Evolutionary conservation across 768 basidiomycete genomes (phyloP).

Genomic region (Rhizopogon vulgaris): DNA sequence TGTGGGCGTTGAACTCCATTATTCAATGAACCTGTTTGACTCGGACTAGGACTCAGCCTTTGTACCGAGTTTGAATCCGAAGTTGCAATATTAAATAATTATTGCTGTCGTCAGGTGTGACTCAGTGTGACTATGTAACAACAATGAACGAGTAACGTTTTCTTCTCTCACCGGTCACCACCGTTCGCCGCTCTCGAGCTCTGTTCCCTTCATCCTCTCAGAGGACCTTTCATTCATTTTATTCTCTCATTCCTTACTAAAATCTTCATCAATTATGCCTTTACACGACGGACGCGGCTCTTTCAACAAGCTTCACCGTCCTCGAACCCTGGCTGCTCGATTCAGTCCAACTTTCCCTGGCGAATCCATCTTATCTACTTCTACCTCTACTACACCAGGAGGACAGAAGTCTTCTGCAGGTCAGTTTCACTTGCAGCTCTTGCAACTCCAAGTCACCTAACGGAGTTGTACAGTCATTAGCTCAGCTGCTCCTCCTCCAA

Average conservation of each 20-base stretch:
- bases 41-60: no score
- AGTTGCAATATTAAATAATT: no score
- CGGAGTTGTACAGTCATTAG: neutral
- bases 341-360: neutral
- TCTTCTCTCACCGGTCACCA: neutral
- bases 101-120: neutral
- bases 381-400: neutral
- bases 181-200: neutral
- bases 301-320: constrained; percentile 5
- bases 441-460: constrained; percentile 3
- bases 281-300: constrained; percentile 12
- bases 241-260: constrained; percentile 16
- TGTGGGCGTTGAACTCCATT: no score
- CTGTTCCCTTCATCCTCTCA: neutral
- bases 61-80: no score
- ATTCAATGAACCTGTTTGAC: no score
- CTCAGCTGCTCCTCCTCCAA: constrained; percentile 5
- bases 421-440: neutral
- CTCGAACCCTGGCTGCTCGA: constrained; percentile 6
- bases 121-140: neutral
- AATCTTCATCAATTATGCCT: constrained; percentile 3
- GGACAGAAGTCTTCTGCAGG: neutral
- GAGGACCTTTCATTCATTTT: constrained; percentile 15
- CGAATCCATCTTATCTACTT: neutral
- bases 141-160: neutral